These are phyloP conservation scores for Penicillium janthinellum DNA, from an alignment of 2,329 filamentous ascomycete genomes.

Conservation along the genomic window DNA sequence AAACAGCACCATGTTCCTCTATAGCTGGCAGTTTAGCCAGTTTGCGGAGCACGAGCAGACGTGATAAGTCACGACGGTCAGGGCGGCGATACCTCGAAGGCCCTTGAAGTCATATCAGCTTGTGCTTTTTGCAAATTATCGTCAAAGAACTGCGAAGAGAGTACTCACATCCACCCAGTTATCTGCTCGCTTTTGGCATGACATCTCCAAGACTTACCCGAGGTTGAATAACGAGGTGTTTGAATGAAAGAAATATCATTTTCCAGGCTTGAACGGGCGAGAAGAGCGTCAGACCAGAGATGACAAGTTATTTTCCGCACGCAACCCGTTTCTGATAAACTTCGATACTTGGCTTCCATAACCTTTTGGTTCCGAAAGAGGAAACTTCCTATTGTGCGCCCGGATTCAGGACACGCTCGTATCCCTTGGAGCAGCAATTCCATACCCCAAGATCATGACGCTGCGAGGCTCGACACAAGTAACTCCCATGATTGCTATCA, in stretches of 20 bases:
- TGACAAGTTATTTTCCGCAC: neutral
- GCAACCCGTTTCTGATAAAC: neutral
- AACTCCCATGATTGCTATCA: neutral
- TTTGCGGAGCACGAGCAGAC: constrained; percentile 46
- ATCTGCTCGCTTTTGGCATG: constrained; percentile 4
- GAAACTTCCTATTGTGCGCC: neutral
- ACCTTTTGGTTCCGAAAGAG: neutral
- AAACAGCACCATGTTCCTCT: constrained; percentile 17
- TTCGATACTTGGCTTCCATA: neutral
- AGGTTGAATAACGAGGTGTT: neutral
- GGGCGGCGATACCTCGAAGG: constrained; percentile 45
- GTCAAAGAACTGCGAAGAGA: neutral
- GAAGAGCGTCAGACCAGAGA: neutral
- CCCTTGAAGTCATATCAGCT: constrained; percentile 32
- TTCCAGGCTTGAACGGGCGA: neutral
- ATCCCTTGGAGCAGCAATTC: neutral
- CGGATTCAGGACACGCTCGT: neutral
- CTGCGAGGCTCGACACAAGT: neutral
- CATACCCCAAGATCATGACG: too few relatives aligned
- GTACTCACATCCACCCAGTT: constrained; percentile 16
- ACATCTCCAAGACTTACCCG: neutral
- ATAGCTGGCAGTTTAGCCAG: constrained; percentile 41
- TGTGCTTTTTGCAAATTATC: neutral
- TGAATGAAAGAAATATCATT: neutral
- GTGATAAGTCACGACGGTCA: constrained; percentile 47